phyloP scores from a whole-genome alignment of 2,329 filamentous ascomycete genomes.

The Fusarium cicatricum region DNA sequence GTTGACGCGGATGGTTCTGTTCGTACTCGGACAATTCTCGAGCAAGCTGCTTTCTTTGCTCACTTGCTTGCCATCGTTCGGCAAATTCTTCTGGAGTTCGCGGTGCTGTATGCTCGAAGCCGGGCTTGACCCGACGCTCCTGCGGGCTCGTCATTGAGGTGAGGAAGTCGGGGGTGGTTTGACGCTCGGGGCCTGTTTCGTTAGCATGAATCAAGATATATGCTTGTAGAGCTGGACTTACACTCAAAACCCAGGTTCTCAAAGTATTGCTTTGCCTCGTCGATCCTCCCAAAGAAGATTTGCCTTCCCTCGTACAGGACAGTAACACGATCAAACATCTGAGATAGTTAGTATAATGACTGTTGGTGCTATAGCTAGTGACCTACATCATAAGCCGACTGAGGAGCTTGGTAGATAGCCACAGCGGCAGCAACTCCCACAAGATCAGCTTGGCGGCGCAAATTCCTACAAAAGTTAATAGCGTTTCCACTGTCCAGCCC shows the following conservation, averaged over 20 bases:
- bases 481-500: constrained; percentile 44
- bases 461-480: constrained; percentile 39
- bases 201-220: neutral
- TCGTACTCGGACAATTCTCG: constrained; percentile 44
- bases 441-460: constrained; percentile 41
- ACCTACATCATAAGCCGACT: constrained; percentile 61
- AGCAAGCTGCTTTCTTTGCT: constrained; percentile 39
- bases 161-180: constrained; percentile 41
- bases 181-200: constrained; percentile 34
- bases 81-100: constrained; percentile 51
- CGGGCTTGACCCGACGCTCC: constrained; percentile 46
- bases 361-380: neutral
- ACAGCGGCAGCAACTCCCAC: constrained; percentile 40
- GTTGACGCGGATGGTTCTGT: constrained; percentile 22
- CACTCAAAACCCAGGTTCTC: constrained; percentile 49
- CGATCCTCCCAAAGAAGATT: constrained; percentile 69
- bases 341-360: constrained; percentile 44
- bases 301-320: constrained; percentile 73
- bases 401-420: constrained; percentile 68
- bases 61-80: constrained; percentile 44
- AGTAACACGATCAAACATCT: constrained; percentile 72
- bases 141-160: constrained; percentile 54
- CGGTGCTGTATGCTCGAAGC: constrained; percentile 46
- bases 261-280: constrained; percentile 68
- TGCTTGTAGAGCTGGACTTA: neutral